Evolutionary conservation across 177 flowering plant species (phyloP).

Genomic region (Vitis hybrid): DNA sequence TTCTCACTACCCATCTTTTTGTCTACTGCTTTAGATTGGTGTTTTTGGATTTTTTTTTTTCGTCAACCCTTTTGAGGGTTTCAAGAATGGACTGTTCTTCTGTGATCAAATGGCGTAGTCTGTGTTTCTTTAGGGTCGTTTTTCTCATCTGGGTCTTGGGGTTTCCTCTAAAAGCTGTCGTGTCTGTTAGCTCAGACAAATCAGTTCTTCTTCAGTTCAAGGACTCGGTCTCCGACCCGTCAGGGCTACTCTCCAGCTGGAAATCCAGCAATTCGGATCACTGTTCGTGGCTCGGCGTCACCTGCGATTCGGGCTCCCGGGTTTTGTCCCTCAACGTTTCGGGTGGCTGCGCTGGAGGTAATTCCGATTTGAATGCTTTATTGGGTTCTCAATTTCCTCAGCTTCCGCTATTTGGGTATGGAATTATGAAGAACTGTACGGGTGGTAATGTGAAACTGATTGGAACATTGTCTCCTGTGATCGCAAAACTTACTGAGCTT

Average conservation of each 20-base stretch:
- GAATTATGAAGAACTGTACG: constrained; percentile 47
- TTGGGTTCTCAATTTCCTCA: constrained; percentile 34
- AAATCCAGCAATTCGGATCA: constrained; percentile 9
- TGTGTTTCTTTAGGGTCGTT: constrained; percentile 17
- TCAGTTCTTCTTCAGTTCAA: constrained; percentile 44
- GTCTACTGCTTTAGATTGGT: constrained; percentile 6
- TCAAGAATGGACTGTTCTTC: constrained; percentile 35
- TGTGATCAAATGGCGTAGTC: constrained; percentile 27
- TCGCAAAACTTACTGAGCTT: constrained; percentile 46
- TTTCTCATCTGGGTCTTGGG: constrained; percentile 6
- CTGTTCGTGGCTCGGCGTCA: constrained; percentile 48
- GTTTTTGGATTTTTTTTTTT: constrained; percentile 6
- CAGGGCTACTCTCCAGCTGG: constrained; percentile 47
- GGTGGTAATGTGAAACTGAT: constrained; percentile 24
- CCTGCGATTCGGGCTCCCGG: constrained; percentile 31
- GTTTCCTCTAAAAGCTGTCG: neutral
- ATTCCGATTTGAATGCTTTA: neutral
- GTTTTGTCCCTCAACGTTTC: constrained; percentile 40
- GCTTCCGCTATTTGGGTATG: constrained; percentile 52
- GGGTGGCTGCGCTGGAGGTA: constrained; percentile 22
- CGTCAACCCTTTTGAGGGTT: constrained; percentile 24
- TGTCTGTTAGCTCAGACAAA: constrained; percentile 30
- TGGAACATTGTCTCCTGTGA: constrained; percentile 35
- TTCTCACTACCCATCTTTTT: constrained; percentile 8
- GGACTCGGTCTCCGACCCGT: constrained; percentile 43